These are phyloP conservation scores for Acrasis kona DNA, from an alignment of 78 protist species.

Conservation along the genomic window DNA sequence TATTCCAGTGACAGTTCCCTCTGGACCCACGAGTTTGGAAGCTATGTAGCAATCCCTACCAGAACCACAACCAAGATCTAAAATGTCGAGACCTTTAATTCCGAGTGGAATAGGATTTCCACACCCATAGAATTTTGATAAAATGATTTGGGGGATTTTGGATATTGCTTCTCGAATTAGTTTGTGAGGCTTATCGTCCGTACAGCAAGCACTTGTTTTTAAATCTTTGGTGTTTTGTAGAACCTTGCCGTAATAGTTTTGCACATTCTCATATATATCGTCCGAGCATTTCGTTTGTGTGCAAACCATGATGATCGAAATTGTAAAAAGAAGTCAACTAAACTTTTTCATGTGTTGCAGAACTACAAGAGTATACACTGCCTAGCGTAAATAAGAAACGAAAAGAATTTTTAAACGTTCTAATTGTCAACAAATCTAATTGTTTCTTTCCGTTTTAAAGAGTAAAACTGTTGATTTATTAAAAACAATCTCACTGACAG, in stretches of 20 bases:
- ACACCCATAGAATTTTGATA: slow-evolving; percentile 59
- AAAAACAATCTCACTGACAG: too few relatives aligned
- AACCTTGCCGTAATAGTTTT: slow-evolving; percentile 65
- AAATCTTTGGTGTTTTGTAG: slow-evolving; percentile 25
- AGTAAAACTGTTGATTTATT: too few relatives aligned
- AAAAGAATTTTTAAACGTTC: too few relatives aligned
- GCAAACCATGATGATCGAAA: too few relatives aligned
- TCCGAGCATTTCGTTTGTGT: too few relatives aligned
- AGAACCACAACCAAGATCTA: slow-evolving; percentile 71
- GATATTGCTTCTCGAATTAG: background rate
- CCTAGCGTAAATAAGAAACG: too few relatives aligned
- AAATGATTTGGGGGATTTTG: slow-evolving; percentile 30
- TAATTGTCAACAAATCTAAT: too few relatives aligned
- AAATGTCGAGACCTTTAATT: slow-evolving; percentile 22
- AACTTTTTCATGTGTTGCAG: too few relatives aligned
- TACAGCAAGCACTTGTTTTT: slow-evolving; percentile 55
- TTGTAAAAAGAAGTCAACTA: too few relatives aligned
- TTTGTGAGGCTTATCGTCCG: slow-evolving; percentile 15
- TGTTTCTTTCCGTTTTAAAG: too few relatives aligned
- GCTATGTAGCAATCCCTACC: slow-evolving; percentile 60
- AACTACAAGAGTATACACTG: too few relatives aligned
- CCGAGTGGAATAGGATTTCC: slow-evolving; percentile 34
- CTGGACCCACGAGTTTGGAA: slow-evolving; percentile 30
- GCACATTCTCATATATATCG: slow-evolving; percentile 12
- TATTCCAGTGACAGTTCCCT: slow-evolving; percentile 45